Conservation (phyloP, 2,329 filamentous ascomycete genomes). For the Zymoseptoria passerinii region DNA sequence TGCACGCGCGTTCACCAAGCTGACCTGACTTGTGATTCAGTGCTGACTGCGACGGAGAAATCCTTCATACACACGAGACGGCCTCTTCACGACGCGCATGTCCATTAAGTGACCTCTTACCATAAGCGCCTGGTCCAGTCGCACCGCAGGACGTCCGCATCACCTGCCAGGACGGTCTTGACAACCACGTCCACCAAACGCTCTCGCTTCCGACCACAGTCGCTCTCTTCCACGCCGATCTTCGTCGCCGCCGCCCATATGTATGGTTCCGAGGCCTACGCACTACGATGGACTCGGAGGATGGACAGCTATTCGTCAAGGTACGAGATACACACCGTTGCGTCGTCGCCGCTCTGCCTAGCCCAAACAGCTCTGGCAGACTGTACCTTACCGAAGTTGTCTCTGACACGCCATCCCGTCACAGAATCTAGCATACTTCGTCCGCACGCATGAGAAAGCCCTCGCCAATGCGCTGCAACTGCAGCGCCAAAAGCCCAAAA, state of each 20-base stretch:
- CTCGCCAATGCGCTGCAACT: constrained; percentile 91
- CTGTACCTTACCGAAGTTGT: neutral
- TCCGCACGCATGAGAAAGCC: constrained; percentile 94
- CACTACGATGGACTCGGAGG: constrained; percentile 67
- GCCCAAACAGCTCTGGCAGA: neutral
- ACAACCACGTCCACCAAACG: neutral
- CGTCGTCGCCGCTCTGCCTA: neutral
- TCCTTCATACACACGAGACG: neutral
- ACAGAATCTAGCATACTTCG: constrained; percentile 90
- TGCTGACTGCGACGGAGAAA: neutral
- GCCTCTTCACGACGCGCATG: neutral
- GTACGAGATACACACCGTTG: constrained; percentile 38
- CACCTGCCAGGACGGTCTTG: neutral
- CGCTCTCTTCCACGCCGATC: constrained; percentile 4
- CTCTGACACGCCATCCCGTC: neutral
- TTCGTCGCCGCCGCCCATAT: constrained; percentile 15
- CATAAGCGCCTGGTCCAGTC: neutral
- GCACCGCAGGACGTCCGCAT: neutral
- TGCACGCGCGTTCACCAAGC: neutral
- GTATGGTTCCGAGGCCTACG: constrained; percentile 10
- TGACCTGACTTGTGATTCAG: neutral
- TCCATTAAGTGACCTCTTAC: neutral
- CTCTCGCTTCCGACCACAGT: constrained; percentile 8
- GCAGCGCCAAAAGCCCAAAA: constrained; percentile 62
- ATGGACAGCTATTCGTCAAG: constrained; percentile 84